Evolutionary conservation across 306 rosid genomes (phyloP).

Genomic region (Begonia loranthoides): DNA sequence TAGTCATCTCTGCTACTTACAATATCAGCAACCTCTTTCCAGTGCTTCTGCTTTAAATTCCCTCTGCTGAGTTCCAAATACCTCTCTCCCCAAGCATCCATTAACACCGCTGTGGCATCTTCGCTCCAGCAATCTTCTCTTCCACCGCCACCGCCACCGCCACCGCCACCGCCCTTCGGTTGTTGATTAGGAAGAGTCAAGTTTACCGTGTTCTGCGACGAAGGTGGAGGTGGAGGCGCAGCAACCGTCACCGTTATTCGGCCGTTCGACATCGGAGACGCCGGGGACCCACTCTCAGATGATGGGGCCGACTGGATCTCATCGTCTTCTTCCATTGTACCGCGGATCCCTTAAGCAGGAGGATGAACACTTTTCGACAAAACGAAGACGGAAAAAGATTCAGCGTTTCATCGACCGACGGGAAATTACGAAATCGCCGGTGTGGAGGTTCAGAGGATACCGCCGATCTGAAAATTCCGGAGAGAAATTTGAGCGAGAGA

Average conservation of each 20-base stretch:
- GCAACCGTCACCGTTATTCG: slow-evolving; percentile 88
- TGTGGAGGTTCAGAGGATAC: not conserved
- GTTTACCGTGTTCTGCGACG: slow-evolving; percentile 29
- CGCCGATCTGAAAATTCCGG: slow-evolving; percentile 18
- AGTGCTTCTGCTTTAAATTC: slow-evolving; percentile 93
- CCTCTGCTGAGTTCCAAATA: slow-evolving; percentile 88
- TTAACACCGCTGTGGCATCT: slow-evolving; percentile 81
- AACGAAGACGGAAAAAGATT: too few relatives aligned
- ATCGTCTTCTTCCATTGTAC: slow-evolving; percentile 68
- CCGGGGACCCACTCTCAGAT: slow-evolving; percentile 62
- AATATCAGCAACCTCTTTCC: slow-evolving; percentile 95
- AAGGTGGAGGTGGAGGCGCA: slow-evolving; percentile 27
- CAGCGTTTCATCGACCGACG: too few relatives aligned
- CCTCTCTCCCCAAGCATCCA: slow-evolving; percentile 98
- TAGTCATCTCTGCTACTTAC: slow-evolving; percentile 70
- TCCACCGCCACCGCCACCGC: slow-evolving; percentile 40
- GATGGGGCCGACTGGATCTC: slow-evolving; percentile 68
- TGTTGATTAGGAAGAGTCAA: slow-evolving; percentile 59
- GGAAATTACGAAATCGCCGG: too few relatives aligned
- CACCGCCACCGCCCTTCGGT: slow-evolving; percentile 22
- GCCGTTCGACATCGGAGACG: slow-evolving; percentile 39
- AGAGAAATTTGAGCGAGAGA: slow-evolving; percentile 9
- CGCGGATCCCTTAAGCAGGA: not conserved
- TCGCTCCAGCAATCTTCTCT: slow-evolving; percentile 99
- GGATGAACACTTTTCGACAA: too few relatives aligned